Conservation (phyloP, 768 basidiomycete species). For the Vishniacozyma victoriae region DNA sequence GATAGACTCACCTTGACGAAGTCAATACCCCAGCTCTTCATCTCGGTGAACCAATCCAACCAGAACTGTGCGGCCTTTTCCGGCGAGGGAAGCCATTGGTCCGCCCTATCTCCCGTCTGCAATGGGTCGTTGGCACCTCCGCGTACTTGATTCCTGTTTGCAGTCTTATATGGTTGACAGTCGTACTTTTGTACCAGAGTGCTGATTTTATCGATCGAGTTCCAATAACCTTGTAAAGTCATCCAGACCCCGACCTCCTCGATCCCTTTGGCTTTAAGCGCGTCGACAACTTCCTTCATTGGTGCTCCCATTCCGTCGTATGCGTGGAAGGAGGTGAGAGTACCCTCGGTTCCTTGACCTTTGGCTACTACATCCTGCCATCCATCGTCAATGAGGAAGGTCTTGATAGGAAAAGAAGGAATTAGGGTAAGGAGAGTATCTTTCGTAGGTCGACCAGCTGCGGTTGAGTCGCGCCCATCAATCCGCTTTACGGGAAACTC, state of each 20-base stretch:
- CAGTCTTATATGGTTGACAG: constrained; percentile 9
- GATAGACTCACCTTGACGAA: constrained; percentile 29
- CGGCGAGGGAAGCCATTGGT: constrained; percentile 19
- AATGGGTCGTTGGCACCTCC: constrained; percentile 12
- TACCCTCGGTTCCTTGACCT: not conserved
- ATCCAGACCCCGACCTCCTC: constrained; percentile 34
- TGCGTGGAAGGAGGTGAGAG: constrained; percentile 11
- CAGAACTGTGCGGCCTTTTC: constrained; percentile 28
- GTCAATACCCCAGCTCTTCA: constrained; percentile 19
- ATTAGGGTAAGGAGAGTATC: constrained; percentile 20
- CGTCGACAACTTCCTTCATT: constrained; percentile 15
- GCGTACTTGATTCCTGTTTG: constrained; percentile 8
- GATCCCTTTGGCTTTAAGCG: constrained; percentile 12
- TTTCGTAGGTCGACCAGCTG: constrained; percentile 7
- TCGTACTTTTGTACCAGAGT: constrained; percentile 16
- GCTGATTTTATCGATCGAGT: constrained; percentile 19
- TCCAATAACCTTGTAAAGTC: constrained; percentile 37
- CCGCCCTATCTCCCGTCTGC: constrained; percentile 1
- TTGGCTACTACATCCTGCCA: constrained; percentile 23
- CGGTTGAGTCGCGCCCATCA: no score
- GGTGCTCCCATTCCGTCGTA: constrained; percentile 14
- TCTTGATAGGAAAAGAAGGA: constrained; percentile 19
- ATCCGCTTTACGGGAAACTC: no score
- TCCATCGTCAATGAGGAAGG: constrained; percentile 39
- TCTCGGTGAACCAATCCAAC: constrained; percentile 27